phyloP scores from a whole-genome alignment of 257 asterid species.

The Forsythia suspensa region DNA sequence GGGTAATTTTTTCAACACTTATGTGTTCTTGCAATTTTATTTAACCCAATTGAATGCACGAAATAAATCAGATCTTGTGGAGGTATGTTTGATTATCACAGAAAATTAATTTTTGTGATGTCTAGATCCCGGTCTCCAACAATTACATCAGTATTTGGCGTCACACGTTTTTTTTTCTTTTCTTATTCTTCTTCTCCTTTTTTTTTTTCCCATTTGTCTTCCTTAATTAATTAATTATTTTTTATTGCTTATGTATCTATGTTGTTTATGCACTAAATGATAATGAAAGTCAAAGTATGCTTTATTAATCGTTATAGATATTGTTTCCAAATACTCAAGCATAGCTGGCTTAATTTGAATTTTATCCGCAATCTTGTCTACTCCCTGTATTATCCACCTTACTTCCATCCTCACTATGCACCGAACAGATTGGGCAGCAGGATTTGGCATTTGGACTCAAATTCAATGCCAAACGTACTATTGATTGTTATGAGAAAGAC shows the following conservation, averaged over 20 bases:
- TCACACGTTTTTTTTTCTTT: too few relatives aligned
- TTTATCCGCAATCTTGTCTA: not conserved
- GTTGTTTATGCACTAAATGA: slow-evolving; percentile 2
- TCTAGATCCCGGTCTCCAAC: too few relatives aligned
- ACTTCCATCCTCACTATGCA: slow-evolving; percentile 13
- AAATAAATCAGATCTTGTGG: too few relatives aligned
- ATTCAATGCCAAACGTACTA: slow-evolving; percentile 72
- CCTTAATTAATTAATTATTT: not conserved
- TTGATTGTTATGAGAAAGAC: slow-evolving; percentile 82
- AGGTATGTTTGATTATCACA: too few relatives aligned
- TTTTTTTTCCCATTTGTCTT: too few relatives aligned
- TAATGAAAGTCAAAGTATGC: not conserved
- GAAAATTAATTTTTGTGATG: too few relatives aligned
- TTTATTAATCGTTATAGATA: not conserved
- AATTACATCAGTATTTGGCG: too few relatives aligned
- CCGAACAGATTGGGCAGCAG: slow-evolving; percentile 76
- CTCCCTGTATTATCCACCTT: slow-evolving; percentile 5
- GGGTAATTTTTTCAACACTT: too few relatives aligned
- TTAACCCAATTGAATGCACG: too few relatives aligned
- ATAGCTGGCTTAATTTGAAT: not conserved
- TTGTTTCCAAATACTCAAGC: not conserved
- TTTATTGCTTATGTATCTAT: slow-evolving; percentile 7
- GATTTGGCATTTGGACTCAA: slow-evolving; percentile 73
- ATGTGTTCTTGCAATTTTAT: too few relatives aligned
- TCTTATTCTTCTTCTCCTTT: too few relatives aligned